Evolutionary conservation across 805 yeast species (phyloP).

Genomic region (Nakazawaea anatomiae): DNA sequence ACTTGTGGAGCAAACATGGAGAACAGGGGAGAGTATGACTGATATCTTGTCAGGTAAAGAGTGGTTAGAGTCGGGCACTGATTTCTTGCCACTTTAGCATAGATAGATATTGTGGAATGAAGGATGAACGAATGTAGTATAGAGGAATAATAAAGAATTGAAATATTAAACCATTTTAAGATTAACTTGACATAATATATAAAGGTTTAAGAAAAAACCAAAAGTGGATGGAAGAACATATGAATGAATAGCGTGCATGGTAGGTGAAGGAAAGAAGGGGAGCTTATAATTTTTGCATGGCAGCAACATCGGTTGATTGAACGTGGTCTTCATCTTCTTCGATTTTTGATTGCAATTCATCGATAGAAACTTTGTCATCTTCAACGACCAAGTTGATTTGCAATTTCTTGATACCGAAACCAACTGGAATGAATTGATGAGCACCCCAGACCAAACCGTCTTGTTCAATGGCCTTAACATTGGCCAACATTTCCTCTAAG

Average conservation of each 20-base stretch:
- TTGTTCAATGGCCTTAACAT: constrained; percentile 76
- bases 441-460: constrained; percentile 99
- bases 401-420: constrained; percentile 99
- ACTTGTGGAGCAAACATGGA: constrained; percentile 42
- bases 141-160: not conserved
- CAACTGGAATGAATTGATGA: constrained; percentile 91
- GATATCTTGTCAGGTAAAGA: constrained; percentile 34
- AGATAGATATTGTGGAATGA: not conserved
- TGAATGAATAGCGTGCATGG: not conserved
- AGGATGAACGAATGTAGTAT: not conserved
- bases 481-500: constrained; percentile 79
- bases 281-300: constrained; percentile 92
- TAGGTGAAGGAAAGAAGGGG: not conserved
- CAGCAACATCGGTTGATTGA: constrained; percentile 98
- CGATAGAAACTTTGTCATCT: constrained; percentile 92
- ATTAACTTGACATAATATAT: not conserved
- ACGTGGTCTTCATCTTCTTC: constrained; percentile 98
- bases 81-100: constrained; percentile 34
- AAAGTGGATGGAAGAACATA: not conserved
- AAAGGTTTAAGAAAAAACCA: not conserved
- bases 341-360: constrained; percentile 70
- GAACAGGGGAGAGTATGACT: constrained; percentile 34
- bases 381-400: constrained; percentile 98
- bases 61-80: constrained; percentile 47
- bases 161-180: not conserved